A percentile compares a stretch with the other conserved stretches of the same genome.
phyloP scores from a whole-genome alignment of 1,284 basidiomycete species.

The Moesziomyces globuligerus region DNA sequence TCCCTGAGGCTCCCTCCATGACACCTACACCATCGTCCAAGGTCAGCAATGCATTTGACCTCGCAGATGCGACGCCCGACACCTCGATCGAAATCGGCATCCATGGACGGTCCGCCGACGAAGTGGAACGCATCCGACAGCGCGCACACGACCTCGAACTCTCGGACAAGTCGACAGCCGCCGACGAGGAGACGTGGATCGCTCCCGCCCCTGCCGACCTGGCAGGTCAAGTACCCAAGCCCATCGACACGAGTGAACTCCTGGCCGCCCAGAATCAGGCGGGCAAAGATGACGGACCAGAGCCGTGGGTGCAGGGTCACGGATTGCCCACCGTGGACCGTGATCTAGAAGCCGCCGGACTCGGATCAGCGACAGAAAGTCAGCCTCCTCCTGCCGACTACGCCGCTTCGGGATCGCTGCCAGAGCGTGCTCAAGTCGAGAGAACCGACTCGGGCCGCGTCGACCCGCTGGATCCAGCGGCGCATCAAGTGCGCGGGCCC shows the following conservation, averaged over 20 bases:
- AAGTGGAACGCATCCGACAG: constrained; percentile 41
- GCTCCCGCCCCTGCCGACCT: constrained; percentile 22
- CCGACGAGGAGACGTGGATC: constrained; percentile 34
- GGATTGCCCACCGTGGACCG: constrained; percentile 23
- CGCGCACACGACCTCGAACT: constrained; percentile 34
- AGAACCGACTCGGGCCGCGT: constrained; percentile 50
- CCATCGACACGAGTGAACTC: constrained; percentile 37
- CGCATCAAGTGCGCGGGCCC: constrained; percentile 46
- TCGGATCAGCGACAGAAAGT: not conserved
- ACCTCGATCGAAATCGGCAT: constrained; percentile 56
- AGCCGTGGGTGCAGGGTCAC: constrained; percentile 47
- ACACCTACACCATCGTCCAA: constrained; percentile 24
- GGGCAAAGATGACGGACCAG: constrained; percentile 12
- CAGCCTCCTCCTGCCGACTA: constrained; percentile 28
- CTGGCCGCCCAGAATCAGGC: constrained; percentile 18
- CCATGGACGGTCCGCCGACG: constrained; percentile 43
- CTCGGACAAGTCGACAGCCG: constrained; percentile 13
- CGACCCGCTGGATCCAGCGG: constrained; percentile 46
- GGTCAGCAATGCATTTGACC: constrained; percentile 20
- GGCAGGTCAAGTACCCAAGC: constrained; percentile 31
- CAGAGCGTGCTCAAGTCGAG: constrained; percentile 44
- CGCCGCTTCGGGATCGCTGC: constrained; percentile 25
- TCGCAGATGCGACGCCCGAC: constrained; percentile 25
- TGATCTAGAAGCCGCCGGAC: constrained; percentile 17
- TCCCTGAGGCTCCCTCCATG: constrained; percentile 47